Evolutionary conservation across 129 eudicot genomes (phyloP).

Genomic region (Helianthus tuberosus): DNA sequence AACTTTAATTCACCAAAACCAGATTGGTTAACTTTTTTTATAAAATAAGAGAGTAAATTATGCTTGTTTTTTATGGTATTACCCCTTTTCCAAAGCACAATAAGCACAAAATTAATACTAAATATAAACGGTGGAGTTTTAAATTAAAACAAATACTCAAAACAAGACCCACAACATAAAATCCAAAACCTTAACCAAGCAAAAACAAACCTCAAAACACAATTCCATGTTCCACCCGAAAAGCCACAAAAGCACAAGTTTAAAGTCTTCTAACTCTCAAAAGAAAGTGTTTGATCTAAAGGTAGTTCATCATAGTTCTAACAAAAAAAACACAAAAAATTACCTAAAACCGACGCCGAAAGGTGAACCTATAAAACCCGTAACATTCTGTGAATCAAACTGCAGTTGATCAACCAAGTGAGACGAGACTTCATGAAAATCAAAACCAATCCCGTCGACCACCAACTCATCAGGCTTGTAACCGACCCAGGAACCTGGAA

Average conservation of each 20-base stretch:
- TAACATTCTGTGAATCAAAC: constrained; percentile 13
- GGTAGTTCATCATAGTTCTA: constrained; percentile 10
- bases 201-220: background rate
- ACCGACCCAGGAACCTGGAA: constrained; percentile 9
- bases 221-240: constrained; percentile 5
- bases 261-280: background rate
- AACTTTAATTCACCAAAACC: too few species aligned
- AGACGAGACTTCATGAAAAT: constrained; percentile 6
- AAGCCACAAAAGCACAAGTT: constrained; percentile 2
- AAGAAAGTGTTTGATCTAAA: background rate
- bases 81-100: background rate
- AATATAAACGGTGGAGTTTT: too few species aligned
- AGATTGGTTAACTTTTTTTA: too few species aligned
- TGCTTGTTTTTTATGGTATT: too few species aligned
- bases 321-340: constrained; percentile 11
- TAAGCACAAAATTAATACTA: background rate
- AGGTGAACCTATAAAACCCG: constrained; percentile 4
- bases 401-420: constrained; percentile 22
- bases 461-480: constrained; percentile 27
- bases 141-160: too few species aligned
- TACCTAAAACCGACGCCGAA: constrained; percentile 4
- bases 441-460: background rate
- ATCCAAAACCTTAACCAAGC: background rate
- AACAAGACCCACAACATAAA: background rate
- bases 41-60: too few species aligned